Base-by-base conservation (phyloP, 2,329 filamentous ascomycete genomes). In the Anisogramma anomala region DNA sequence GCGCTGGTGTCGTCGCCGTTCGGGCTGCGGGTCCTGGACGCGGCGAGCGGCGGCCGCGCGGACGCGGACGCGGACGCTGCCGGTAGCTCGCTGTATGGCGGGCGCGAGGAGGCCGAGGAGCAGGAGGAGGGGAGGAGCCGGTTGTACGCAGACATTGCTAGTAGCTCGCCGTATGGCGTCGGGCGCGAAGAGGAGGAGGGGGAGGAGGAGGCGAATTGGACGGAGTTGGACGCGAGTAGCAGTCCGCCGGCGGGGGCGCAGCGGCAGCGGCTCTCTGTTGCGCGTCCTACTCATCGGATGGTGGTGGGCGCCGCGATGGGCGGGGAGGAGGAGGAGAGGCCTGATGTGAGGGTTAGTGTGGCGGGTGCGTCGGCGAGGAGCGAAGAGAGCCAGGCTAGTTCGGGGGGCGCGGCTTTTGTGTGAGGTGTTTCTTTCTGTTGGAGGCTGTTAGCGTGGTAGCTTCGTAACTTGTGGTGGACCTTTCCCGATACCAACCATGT, bases 141-240 rank as follows among this genome's bases (percentile, higher is more conserved):
- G n/a, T n/a, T 28, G 5, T 62, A 63, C 46, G 53, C 55, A 27
- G 56, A 59, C 13, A 51, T 61, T 3, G 56, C 58, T 10, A 53
- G 58, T 26, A 54, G 53, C 15, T 55, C 56, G 6, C 60, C 61
- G 0, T 61, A 57, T 62, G 30, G 32, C 30, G n/a, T n/a, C n/a
- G 19, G 28, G 20, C 17, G 23, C 9, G 14, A 14, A 26, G 28
- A 32, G 9, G 22, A 23, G 22, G 9, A 5, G 9, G 22, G 9
- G 5, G 22, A 9, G 22, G 34, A 26, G 18, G 34, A 33, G 33
- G 36, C 34, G 23, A 28, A 38, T 22, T 31, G 41, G 41, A 31
- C 23, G 6, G 28, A 34, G 25, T 25, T 39, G 15, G 36, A n/a
- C n/a, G 13, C 27, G 4, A 15, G 13, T 5, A 30, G 27, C 27